phyloP scores from a whole-genome alignment of 768 basidiomycete genomes.

The Kwoniella sp. region DNA sequence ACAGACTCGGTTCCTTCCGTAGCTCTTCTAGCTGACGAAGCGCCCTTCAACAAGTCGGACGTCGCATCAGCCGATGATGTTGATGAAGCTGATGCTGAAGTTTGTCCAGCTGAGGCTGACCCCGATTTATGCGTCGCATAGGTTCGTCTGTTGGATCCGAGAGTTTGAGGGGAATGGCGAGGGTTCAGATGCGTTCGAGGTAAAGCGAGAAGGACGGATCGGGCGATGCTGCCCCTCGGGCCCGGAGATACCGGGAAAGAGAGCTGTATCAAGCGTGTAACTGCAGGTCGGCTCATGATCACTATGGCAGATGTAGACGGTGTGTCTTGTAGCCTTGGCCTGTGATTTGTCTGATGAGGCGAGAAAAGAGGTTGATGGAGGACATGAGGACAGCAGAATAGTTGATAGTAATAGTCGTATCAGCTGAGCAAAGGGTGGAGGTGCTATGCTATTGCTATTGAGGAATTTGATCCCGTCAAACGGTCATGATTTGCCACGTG shows the following conservation, averaged over 20 bases:
- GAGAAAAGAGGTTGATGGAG: too few relatives aligned
- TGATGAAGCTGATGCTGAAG: not conserved
- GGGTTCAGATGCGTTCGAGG: not conserved
- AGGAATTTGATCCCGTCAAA: not conserved
- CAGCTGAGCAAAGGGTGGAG: not conserved
- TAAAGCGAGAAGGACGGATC: not conserved
- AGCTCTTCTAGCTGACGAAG: slow-evolving; percentile 19
- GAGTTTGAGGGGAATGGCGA: too few relatives aligned
- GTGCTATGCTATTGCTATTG: too few relatives aligned
- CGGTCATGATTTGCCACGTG: slow-evolving; percentile 8
- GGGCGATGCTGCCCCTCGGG: not conserved
- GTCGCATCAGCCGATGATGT: slow-evolving; percentile 11
- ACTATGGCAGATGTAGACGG: too few relatives aligned
- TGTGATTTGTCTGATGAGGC: too few relatives aligned
- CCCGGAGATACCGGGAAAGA: not conserved
- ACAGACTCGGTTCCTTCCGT: slow-evolving; percentile 29
- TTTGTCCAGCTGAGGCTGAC: slow-evolving; percentile 2
- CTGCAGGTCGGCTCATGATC: not conserved
- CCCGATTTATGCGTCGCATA: slow-evolving; percentile 22
- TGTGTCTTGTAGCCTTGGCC: too few relatives aligned
- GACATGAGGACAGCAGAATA: too few relatives aligned
- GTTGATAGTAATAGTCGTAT: too few relatives aligned
- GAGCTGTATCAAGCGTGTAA: not conserved
- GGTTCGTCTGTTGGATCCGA: not conserved
- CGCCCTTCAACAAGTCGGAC: slow-evolving; percentile 23